Percentiles rank a stretch among this genome's conserved stretches.
These are phyloP conservation scores for Fusarium sp. DNA, from an alignment of 2,329 filamentous ascomycete genomes.

Conservation along the genomic window DNA sequence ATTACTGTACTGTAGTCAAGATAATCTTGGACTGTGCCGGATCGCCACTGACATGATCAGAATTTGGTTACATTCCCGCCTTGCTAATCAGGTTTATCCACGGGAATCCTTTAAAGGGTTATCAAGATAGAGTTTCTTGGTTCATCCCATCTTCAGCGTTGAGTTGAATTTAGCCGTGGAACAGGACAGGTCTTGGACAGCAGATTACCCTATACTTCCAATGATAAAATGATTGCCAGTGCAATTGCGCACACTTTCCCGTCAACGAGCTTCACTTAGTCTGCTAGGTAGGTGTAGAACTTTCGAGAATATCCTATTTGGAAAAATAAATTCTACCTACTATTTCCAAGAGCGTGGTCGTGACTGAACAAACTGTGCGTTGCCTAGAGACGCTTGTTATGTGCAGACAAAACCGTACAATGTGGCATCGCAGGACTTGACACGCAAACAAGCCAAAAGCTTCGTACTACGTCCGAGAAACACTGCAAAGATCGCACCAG, in stretches of 20 bases:
- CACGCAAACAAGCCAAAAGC: conserved; percentile 2
- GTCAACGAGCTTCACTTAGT: neutral
- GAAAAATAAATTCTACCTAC: no score
- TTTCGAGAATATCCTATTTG: neutral
- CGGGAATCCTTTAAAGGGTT: neutral
- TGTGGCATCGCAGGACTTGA: neutral
- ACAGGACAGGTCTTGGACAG: neutral
- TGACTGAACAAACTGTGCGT: no score
- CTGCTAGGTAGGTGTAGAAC: neutral
- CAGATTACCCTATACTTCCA: neutral
- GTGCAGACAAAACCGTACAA: neutral
- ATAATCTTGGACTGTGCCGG: conserved; percentile 17
- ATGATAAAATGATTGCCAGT: neutral
- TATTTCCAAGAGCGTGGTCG: no score
- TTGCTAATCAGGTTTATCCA: conserved; percentile 6
- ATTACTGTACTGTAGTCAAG: neutral
- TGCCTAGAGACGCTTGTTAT: neutral
- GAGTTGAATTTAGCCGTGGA: neutral
- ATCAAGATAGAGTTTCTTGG: neutral
- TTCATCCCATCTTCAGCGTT: neutral
- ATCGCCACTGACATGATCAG: conserved; percentile 23
- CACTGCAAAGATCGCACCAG: neutral
- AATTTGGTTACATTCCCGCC: conserved; percentile 14
- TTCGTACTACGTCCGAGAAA: neutral
- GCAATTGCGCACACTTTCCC: neutral